These are phyloP conservation scores for Acer saccharum DNA, from an alignment of 345 rosid species.

Conservation along the genomic window DNA sequence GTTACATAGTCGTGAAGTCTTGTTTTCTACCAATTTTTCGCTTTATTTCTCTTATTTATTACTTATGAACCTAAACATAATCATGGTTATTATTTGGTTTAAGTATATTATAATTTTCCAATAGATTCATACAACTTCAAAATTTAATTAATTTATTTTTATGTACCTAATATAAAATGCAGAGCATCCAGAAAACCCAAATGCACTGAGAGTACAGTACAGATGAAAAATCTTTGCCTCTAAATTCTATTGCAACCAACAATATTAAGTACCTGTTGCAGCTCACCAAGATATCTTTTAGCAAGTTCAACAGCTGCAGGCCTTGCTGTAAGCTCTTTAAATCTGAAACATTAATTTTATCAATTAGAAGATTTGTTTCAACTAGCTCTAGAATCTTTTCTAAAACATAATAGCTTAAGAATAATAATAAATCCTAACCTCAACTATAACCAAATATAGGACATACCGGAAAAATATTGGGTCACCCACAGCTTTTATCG, in stretches of 20 bases:
- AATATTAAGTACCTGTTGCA: conserved; percentile 66
- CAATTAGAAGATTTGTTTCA: background rate
- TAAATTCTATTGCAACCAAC: background rate
- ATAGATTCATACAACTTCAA: background rate
- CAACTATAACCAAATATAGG: conserved; percentile 5
- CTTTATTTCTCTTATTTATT: background rate
- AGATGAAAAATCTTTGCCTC: background rate
- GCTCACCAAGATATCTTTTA: conserved; percentile 53
- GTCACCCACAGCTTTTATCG: conserved; percentile 69
- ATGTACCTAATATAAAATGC: background rate
- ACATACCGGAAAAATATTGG: conserved; percentile 80
- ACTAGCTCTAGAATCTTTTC: background rate
- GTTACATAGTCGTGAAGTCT: background rate
- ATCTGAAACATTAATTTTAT: conserved; percentile 41
- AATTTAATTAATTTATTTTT: background rate
- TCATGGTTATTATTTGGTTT: background rate
- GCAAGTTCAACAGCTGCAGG: conserved; percentile 73
- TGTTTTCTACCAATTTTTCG: background rate
- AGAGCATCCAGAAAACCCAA: background rate
- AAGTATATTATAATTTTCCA: background rate
- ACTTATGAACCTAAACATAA: background rate
- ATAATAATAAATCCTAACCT: background rate
- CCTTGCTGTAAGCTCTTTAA: conserved; percentile 77
- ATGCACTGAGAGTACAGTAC: background rate
- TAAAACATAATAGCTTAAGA: background rate